Conservation (phyloP, 768 basidiomycete species). For the Rubroboletus satanas region DNA sequence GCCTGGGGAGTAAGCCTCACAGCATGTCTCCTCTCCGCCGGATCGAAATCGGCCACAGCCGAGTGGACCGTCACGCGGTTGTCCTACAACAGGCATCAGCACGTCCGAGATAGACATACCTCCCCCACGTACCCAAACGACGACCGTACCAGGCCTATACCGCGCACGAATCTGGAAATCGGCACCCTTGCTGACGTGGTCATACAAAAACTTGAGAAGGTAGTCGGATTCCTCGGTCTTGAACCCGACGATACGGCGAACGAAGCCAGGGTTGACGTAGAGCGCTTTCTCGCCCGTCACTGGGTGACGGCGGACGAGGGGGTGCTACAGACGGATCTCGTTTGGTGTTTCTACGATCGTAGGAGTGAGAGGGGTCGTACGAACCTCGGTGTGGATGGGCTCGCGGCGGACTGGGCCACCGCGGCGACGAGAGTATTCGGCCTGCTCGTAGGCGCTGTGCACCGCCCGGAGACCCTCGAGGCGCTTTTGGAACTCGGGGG, state of each 20-base stretch:
- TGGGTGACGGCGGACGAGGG: constrained; percentile 55
- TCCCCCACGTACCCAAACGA: neutral
- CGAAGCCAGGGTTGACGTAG: constrained; percentile 52
- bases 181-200: neutral
- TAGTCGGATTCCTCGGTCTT: constrained; percentile 52
- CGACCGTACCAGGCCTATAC: neutral
- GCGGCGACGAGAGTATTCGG: constrained; percentile 36
- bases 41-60: neutral
- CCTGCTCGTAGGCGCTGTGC: constrained; percentile 52
- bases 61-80: neutral
- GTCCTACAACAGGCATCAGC: neutral
- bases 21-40: neutral
- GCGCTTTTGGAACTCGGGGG: constrained; percentile 49
- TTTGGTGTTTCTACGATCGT: neutral
- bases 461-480: constrained; percentile 55
- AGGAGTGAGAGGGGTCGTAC: neutral
- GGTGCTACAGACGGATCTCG: constrained; percentile 7
- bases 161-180: neutral
- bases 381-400: neutral
- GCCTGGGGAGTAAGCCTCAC: neutral
- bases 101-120: neutral
- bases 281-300: constrained; percentile 45
- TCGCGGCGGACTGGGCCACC: neutral
- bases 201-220: neutral
- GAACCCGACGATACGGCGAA: constrained; percentile 2